Base-by-base conservation (phyloP, 1,284 basidiomycete genomes). In the Apiotrichum sp. region DNA sequence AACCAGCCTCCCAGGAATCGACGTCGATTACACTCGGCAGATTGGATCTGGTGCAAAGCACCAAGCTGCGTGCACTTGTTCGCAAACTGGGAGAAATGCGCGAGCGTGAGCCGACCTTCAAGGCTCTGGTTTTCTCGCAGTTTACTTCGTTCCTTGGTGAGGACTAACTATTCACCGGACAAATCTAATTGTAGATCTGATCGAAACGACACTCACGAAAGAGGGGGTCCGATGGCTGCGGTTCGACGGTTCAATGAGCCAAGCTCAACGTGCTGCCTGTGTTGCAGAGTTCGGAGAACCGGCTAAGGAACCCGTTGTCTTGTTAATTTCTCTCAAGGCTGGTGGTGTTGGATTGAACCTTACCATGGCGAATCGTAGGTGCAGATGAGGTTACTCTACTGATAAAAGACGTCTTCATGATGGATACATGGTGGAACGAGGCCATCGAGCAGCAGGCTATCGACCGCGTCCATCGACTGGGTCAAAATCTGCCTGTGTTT, bases 401-500 rank as follows among this genome's bases (percentile, higher is more conserved):
- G 43, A 62, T 53, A 4, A 4, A 50, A 91, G 81, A 91, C 72
- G 90, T 93, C 3, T 93, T 89, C 73, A 90, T 93, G 89, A 92
- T 93, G 89, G 92, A 95, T 66, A 93, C 89, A 61, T 93, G 89
- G 89, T 95, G 90, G 89, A 93, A 93, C 71, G 84, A 89, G 31
- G 90, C 90, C 0, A 86, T 83, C 22, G 91, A 93, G 73, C 86
- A 87, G 62, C 92, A 96, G 81, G 91, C 80, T 1, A 78, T 79
- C 47, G 80, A 81, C 63, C 77, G 80, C 40, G 88, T 89, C 61
- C 62, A 78, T 62, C 64, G 68, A 9, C 56, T 79, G 33, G 71
- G 72, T 0, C 62, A 68, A 29, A 64, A 62, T 50, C 70, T 64
- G 64, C 64, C 86, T 0, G 95, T 98, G 16, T 86, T 87, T 63